Conservation (phyloP, 192 early-diverging fungal species). For the Linnemannia hyalina region DNA sequence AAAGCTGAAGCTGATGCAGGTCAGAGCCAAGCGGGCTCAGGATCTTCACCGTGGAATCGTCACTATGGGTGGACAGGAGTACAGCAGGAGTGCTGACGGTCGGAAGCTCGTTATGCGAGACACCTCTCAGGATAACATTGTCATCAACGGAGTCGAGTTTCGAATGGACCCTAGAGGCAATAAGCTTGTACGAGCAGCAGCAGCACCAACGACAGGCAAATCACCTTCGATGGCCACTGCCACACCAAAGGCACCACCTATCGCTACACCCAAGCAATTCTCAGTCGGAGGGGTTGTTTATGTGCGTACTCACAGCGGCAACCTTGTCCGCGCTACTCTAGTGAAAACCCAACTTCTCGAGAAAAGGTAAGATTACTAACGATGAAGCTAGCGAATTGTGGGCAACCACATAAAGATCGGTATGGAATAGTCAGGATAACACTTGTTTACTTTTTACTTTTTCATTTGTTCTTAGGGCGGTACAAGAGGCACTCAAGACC, state of each 20-base stretch:
- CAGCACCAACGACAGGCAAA: conserved; percentile 8
- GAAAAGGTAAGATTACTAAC: conserved; percentile 24
- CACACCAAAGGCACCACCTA: background rate
- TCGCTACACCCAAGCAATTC: conserved; percentile 48
- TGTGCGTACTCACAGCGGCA: conserved; percentile 55
- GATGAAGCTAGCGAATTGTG: background rate
- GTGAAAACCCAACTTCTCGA: conserved; percentile 35
- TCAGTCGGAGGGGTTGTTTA: conserved; percentile 49
- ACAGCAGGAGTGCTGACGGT: conserved; percentile 43
- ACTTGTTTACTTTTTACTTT: background rate
- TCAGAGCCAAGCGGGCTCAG: conserved; percentile 24
- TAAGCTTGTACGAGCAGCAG: conserved; percentile 42
- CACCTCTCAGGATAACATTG: conserved; percentile 26
- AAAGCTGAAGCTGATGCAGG: conserved; percentile 25
- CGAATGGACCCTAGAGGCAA: conserved; percentile 53
- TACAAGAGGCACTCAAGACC: conserved; percentile 23
- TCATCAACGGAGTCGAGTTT: conserved; percentile 54
- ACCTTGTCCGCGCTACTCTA: conserved; percentile 52
- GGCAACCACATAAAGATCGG: too few species aligned
- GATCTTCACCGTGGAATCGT: conserved; percentile 42
- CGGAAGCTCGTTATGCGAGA: conserved; percentile 35
- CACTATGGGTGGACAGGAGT: conserved; percentile 30
- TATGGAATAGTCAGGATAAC: conserved; percentile 3
- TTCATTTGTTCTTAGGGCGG: conserved; percentile 12
- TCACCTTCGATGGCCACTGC: background rate